Conservation (phyloP, 2,329 filamentous ascomycete species). For the Calonectria multiphialidica region DNA sequence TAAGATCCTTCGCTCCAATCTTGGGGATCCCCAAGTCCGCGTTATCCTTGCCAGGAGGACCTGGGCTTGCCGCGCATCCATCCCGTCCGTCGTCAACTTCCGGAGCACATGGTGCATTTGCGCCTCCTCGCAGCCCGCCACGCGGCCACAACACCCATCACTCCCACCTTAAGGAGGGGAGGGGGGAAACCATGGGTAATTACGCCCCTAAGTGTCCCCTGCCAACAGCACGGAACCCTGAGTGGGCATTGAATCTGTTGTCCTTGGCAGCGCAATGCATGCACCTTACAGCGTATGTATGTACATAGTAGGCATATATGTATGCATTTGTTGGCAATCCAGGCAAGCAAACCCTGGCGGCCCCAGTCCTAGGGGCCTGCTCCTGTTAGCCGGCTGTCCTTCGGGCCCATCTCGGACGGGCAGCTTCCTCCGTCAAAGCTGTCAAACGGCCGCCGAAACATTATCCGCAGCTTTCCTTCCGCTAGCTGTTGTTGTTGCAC, state of each 20-base stretch:
- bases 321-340: conserved; percentile 2
- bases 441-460: conserved; percentile 38
- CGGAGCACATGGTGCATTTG: background rate
- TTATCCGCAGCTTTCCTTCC: conserved; percentile 31
- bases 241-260: background rate
- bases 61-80: background rate
- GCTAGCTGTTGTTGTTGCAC: conserved; percentile 23
- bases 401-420: conserved; percentile 37
- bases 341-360: background rate
- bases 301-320: background rate
- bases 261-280: background rate
- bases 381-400: background rate
- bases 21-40: background rate
- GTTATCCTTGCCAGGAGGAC: background rate
- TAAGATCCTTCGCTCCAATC: conserved; percentile 12
- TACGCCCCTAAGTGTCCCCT: background rate
- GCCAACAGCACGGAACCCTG: background rate
- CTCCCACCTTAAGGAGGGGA: background rate
- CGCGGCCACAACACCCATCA: background rate
- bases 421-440: conserved; percentile 34
- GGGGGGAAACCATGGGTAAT: background rate
- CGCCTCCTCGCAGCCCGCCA: background rate
- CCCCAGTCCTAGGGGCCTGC: background rate
- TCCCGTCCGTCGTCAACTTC: background rate
- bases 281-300: background rate